Base-by-base conservation (phyloP, 805 yeast genomes). In the Myxozyma vanderwaltii region DNA sequence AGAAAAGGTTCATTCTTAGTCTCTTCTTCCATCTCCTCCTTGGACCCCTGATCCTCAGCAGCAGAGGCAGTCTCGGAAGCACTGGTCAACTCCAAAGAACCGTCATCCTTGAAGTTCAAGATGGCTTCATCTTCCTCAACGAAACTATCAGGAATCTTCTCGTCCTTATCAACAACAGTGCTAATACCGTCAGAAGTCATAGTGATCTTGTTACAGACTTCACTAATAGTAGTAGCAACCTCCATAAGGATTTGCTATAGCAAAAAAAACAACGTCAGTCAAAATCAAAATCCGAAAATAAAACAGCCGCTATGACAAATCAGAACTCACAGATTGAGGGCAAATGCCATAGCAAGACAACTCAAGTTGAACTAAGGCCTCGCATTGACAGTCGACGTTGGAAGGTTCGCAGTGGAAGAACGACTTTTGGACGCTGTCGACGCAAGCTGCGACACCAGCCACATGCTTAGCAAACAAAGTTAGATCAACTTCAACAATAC, bases 391-490 rank as follows among this genome's bases (percentile, higher is more conserved):
- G 41, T 61, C 64, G 21, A 46, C 40, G 44, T 59, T 59, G n/a
- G 41, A 13, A 2, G 54, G 51, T 19, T 29, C 36, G 44, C 65
- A 61, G 12, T 44, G 45, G 29, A 61, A 61, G 31, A 61, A 59
- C 12, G 50, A 12, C 17, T 43, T 48, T 24, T 61, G 61, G 27
- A 61, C 51, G 17, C 27, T 47, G 45, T 61, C 56, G 23, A 61
- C 65, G 33, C 65, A 61, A 35, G 59, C 51, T 24, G 65, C 65
- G 26, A 61, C 65, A 24, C 65, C 63, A 23, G 64, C 60, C 13
- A 57, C 43, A 39, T 61, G 64, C 64, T 61, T 27, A 13, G 12
- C 17, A 26, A 31, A 7, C 15, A 21, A n/a, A n/a, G 21, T n/a
- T 38, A 38, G 23, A 10, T n/a, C 15, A 10, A 10, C 21, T n/a